Base-by-base conservation (phyloP, 106 monocot species). In the Phalaenopsis aphrodite region DNA sequence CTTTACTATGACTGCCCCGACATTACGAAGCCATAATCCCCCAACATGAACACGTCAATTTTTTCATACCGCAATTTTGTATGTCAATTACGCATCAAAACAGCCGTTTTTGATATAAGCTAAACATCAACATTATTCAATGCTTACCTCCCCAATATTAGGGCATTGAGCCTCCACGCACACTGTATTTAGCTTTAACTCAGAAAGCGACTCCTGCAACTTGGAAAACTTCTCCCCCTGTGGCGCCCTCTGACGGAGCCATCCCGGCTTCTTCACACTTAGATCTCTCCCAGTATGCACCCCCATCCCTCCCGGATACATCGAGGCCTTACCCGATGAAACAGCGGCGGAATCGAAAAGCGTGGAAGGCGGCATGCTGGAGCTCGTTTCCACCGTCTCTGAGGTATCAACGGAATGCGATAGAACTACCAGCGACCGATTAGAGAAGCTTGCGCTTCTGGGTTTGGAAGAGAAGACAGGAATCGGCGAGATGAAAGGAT, bases 141-240 rank as follows among this genome's bases (percentile, higher is more conserved):
- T 42, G 24, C 48, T 49, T 75, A 94, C 98, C 98, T 94, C 92
- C 5, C 98, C 98, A 48, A 98, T 98, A 82, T 98, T 98, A 49
- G 98, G 98, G 85, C 98, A 94, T 83, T 93, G 98, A 17, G 98
- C 98, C 79, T 98, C 94, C 45, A 92, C 91, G 82, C 98, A 94
- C 42, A 98, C 98, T 6, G 98, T 94, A 45, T 94, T 92, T 69
- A 98, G 89, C 91, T 98, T 98, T 80, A 98, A 71, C 49, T 86
- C 79, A 7, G 88, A 73, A 0, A 98, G 87, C 41, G 98, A 98
- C 21, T 94, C 92, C 47, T 85, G 82, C 78, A 98, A 56, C 81
- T 46, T 86, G 3, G 78, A 72, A 64, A 83, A 94, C 87, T 93
- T 98, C 79, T 94, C 98, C 42, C 98, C 98, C 48, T 90, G 94